Base-by-base conservation (phyloP, 805 yeast species). In the Nakazawaea peltata region DNA sequence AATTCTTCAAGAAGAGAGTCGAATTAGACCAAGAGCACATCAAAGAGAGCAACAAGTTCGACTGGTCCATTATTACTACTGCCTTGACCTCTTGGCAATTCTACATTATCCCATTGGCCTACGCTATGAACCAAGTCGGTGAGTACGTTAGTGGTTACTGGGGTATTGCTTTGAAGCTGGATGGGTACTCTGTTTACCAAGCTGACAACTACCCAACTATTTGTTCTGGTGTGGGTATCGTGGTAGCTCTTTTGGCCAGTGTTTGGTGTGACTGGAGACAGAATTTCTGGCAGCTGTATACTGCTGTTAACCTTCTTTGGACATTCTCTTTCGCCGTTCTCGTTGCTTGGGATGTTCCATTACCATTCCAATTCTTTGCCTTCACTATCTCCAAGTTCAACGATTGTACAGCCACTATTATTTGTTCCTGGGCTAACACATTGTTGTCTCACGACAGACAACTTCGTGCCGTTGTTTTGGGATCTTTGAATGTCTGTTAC, bases 401-500 rank as follows among this genome's bases (percentile, higher is more conserved):
- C 51, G 74, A 1, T 73, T 64, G 32, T 54, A 58, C 30, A 47
- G 59, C 42, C 65, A 54, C 65, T 3, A 50, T 63, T 32, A 56
- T 64, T 9, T 62, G 66, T 11, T 67, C 66, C 8, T 62, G 65
- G 59, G 57, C 60, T 32, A 63, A 59, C 37, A 49, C 61, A 16
- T 49, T 51, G 3, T 50, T 59, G 35, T 63, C 69, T 26, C 64
- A 72, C 42, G 84, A 78, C 49, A 50, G 72, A 18, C 75, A 77
- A 54, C 78, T 73, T 45, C 63, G 83, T 46, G 80, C 83, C 0
- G 59, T 77, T 31, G 78, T 75, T 1, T 56, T 77, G 34, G 83
- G 78, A 0, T 72, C 78, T 0, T 74, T 75, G 79, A 74, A 74
- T 49, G 71, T 74, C 76, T 72, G 72, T 42, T 67, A 29, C 15